Percentiles rank a stretch among this genome's conserved stretches.
These are phyloP conservation scores for Candida ortonii DNA, from an alignment of 805 yeast species.

Conservation along the genomic window DNA sequence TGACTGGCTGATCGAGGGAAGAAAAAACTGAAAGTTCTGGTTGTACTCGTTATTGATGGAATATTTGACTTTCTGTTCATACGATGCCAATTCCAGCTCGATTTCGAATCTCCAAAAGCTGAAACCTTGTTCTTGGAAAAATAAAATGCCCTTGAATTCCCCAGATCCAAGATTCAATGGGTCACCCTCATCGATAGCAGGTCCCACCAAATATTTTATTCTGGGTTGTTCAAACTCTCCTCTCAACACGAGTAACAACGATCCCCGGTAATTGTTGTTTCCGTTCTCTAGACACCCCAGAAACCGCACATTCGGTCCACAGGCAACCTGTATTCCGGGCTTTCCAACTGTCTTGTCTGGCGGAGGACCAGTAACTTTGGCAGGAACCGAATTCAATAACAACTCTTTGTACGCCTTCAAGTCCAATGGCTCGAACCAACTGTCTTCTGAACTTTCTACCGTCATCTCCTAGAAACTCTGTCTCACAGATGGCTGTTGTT, in stretches of 20 bases:
- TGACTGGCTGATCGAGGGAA: conserved; percentile 62
- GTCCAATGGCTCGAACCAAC: conserved; percentile 33
- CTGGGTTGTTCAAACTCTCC: conserved; percentile 22
- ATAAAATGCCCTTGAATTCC: conserved; percentile 42
- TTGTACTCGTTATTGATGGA: conserved; percentile 45
- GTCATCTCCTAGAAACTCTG: too few species aligned
- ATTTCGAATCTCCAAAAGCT: conserved; percentile 68
- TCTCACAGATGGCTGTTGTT: too few species aligned
- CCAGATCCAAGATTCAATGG: conserved; percentile 34
- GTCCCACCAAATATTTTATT: conserved; percentile 37
- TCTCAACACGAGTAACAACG: conserved; percentile 61
- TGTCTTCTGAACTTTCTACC: conserved; percentile 8
- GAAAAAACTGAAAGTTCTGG: conserved; percentile 55
- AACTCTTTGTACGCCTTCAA: conserved; percentile 22
- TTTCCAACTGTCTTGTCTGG: conserved; percentile 25
- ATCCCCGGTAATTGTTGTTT: conserved; percentile 57
- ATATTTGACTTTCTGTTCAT: conserved; percentile 66
- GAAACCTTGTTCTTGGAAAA: conserved; percentile 43
- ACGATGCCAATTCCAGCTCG: conserved; percentile 42
- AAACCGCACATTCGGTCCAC: conserved; percentile 79
- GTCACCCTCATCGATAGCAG: conserved; percentile 23
- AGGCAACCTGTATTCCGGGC: conserved; percentile 43
- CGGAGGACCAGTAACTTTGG: conserved; percentile 20
- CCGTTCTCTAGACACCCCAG: conserved; percentile 58
- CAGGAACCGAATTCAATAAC: conserved; percentile 23